A percentile compares a stretch with the other conserved stretches of the same genome.
Conservation (phyloP, 129 eudicot species). For the Apium graveolens region DNA sequence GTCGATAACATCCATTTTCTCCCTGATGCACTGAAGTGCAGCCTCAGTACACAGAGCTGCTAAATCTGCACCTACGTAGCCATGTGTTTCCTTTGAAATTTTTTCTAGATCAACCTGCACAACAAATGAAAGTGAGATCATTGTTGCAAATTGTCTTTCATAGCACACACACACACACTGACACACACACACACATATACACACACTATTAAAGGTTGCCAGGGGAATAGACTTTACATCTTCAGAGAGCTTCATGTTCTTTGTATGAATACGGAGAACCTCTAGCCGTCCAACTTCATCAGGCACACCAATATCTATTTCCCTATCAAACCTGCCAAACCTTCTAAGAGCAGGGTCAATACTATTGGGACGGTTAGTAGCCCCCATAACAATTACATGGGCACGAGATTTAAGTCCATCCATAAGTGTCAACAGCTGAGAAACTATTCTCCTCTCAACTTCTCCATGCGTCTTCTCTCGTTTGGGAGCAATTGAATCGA, state of each 20-base stretch:
- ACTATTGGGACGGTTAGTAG: slow-evolving; percentile 94
- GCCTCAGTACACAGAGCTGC: slow-evolving; percentile 97
- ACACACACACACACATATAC: background rate
- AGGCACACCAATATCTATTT: slow-evolving; percentile 96
- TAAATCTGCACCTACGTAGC: slow-evolving; percentile 92
- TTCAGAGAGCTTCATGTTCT: slow-evolving; percentile 88
- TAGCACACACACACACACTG: too few species aligned
- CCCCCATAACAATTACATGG: slow-evolving; percentile 95
- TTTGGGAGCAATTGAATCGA: slow-evolving; percentile 95
- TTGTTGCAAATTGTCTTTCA: background rate
- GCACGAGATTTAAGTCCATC: slow-evolving; percentile 92
- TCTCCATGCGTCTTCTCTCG: slow-evolving; percentile 90
- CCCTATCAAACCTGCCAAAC: slow-evolving; percentile 91
- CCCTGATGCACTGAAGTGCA: slow-evolving; percentile 92
- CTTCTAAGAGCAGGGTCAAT: slow-evolving; percentile 92
- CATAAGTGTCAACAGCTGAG: slow-evolving; percentile 90
- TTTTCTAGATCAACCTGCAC: slow-evolving; percentile 72
- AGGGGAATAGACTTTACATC: slow-evolving; percentile 31
- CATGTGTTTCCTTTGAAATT: slow-evolving; percentile 84
- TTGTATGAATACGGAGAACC: slow-evolving; percentile 88
- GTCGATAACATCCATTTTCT: slow-evolving; percentile 98
- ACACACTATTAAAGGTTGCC: background rate
- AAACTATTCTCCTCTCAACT: slow-evolving; percentile 94
- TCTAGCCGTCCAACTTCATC: slow-evolving; percentile 94
- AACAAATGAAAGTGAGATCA: background rate